Evolutionary conservation across 805 yeast genomes (phyloP), one percentile per base, ranked within the genome.

Genomic region (Saturnispora bothae): DNA sequence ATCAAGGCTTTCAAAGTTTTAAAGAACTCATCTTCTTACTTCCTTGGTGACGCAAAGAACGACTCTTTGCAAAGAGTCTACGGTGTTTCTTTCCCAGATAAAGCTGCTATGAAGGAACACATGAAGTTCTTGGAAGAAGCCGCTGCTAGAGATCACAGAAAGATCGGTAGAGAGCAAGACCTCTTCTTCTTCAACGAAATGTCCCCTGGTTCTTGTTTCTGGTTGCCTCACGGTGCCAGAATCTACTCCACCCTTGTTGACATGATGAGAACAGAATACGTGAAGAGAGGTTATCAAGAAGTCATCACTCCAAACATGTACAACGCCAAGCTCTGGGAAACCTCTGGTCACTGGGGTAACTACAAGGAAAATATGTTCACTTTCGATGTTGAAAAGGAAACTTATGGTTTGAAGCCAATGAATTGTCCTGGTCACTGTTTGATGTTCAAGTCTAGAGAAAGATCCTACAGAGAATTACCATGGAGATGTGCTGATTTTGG

Each of bases 401-500:
- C 74, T 28, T 92, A 69, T 55, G 98, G 96, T 53, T 74, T 92
- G 54, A 89, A 89, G 66, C 98, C 98, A 7, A 81, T 71, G 75
- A 71, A 71, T 55, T 71, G 77, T 51, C 77, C 77, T 3, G 61
- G 61, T 40, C 98, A 89, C 66, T 89, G 97, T 71, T 60, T 89
- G 52, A 74, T 89, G 67, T 89, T 84, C 71, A 84, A 84, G 58
- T 66, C 86, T 35, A 78, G 95, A 60, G 96, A 88, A 61, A 79
- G 96, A 64, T 85, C 96, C 2, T 89, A 92, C 67, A 75, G 96
- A 59, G 97, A 92, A 64, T 70, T 89, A 61, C 98, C 98, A 54
- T 83, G 95, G 94, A 83, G 98, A 71, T 94, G 85, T 65, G 96
- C 97, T 43, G 98, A 89, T 63, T 88, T 88, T 48, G 96, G 96